Base-by-base conservation (phyloP, 2,329 filamentous ascomycete species). In the Microdochium nivale region DNA sequence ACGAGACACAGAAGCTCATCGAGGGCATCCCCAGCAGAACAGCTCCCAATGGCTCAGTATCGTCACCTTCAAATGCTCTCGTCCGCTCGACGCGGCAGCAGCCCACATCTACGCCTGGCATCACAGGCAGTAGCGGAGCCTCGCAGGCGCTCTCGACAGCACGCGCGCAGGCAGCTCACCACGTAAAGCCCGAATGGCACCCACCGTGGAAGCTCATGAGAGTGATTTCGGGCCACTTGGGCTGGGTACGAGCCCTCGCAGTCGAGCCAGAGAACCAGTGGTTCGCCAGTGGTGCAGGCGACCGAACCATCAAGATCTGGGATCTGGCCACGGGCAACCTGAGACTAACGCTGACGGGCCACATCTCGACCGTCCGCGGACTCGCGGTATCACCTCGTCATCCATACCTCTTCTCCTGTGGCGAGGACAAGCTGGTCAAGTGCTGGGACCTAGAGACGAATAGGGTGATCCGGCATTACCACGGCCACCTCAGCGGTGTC, bases 401-500 rank as follows among this genome's bases (percentile, higher is more conserved):
- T 70, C 95, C 94, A 0, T 99, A 99, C 65, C 79, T 99, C 10
- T 99, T 99, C 70, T 96, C 90, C 11, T 99, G 94, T 64, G 95
- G 90, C 53, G 94, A 99, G 70, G 94, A 99, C 68, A 99, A 99
- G 75, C 96, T 96, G 91, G 94, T 99, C 56, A 99, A 99, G 71
- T 99, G 94, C 72, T 99, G 94, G 94, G 94, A 99, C 73, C 74
- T 99, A 58, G 94, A 99, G 70, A 96, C 92, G n/a, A 99, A 99
- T 75, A 96, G 96, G 70, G 94, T 99, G 54, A 96, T 97, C 64
- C 83, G 92, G 37, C 90, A 96, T 70, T 99, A 97, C 68, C 94
- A 99, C 67, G 95, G 95, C 19, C 94, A 99, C 71, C 75, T 99
- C 23, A 95, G 89, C 60, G 94, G 94, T 57, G 94, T 99, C 3